Evolutionary conservation across 1,139 yeast species (phyloP), one percentile per base, ranked within the genome.

Genomic region (Taphrina flavorubra): DNA sequence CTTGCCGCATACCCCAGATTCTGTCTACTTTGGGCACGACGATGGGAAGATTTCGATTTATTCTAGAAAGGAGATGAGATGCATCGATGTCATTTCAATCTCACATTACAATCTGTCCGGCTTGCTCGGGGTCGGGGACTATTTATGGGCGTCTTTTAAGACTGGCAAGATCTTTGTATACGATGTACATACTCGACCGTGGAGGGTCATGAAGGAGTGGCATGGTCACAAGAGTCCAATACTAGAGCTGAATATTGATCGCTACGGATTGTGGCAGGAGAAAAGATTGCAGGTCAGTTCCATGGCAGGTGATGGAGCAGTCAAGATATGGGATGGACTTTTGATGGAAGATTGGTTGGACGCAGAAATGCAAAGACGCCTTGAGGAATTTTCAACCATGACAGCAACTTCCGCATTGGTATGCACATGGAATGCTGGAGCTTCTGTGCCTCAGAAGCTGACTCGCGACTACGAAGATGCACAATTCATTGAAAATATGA

Each of bases 391-490:
- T 68, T 77, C 79, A 59, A 49, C 72, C 1, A 74, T 77, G 61
- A 69, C 74, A 11, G 73, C 74, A 6, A 61, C 78, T 10, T 70
- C 72, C 13, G 78, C 78, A 6, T 75, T 76, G 47, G 74, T 81
- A 4, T 72, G 81, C 40, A 78, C 82, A 1, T 81, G 83, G 83
- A 81, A 81, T 68, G 79, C 81, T 6, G 83, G 82, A 6, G 81
- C 82, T 1, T 74, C 80, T 1, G 74, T 75, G 37, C 82, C 83
- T 0, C 65, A 74, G 0, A 78, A 76, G 46, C 70, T 80, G 57
- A 76, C 72, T 18, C 71, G 73, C 7, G 68, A 73, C 59, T 66
- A 70, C 20, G 68, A 67, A 6, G 72, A 74, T 25, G 68, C 74
- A 37, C 73, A 72, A 18, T 72, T 71, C 51, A 60, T 68, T 59